phyloP scores from a whole-genome alignment of 2,329 filamentous ascomycete genomes.

The Aphanoascus verrucosus region DNA sequence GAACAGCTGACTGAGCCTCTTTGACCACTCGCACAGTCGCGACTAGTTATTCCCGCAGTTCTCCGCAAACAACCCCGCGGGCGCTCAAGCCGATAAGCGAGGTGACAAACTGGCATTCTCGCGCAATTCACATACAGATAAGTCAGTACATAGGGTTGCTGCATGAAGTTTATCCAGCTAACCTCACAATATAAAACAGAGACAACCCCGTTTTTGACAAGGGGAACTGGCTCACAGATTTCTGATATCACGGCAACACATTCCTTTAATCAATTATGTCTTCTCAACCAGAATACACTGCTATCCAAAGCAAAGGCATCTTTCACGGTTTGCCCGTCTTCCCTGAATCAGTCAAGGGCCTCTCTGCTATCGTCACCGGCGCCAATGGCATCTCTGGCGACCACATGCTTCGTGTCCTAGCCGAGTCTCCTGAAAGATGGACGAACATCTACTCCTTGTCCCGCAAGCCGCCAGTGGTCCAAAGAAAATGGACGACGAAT shows the following conservation, averaged over 20 bases:
- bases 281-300: background rate
- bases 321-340: slow-evolving; percentile 43
- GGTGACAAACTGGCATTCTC: too few relatives aligned
- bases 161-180: too few relatives aligned
- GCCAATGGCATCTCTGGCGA: slow-evolving; percentile 46
- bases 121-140: too few relatives aligned
- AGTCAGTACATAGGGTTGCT: too few relatives aligned
- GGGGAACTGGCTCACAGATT: background rate
- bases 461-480: slow-evolving; percentile 37
- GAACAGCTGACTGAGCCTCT: too few relatives aligned
- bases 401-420: slow-evolving; percentile 42
- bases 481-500: slow-evolving; percentile 28
- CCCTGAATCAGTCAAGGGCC: slow-evolving; percentile 32
- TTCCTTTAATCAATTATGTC: slow-evolving; percentile 1
- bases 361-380: slow-evolving; percentile 45
- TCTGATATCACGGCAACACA: background rate
- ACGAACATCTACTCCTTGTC: slow-evolving; percentile 43
- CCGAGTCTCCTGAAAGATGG: slow-evolving; percentile 41
- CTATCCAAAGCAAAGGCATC: slow-evolving; percentile 30
- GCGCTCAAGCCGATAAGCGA: too few relatives aligned
- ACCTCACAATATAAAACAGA: too few relatives aligned
- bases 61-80: too few relatives aligned
- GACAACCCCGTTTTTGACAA: too few relatives aligned
- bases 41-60: too few relatives aligned
- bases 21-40: too few relatives aligned